Evolutionary conservation across 2,329 filamentous ascomycete genomes (phyloP).

Genomic region (Orbilia blumenaviensis): DNA sequence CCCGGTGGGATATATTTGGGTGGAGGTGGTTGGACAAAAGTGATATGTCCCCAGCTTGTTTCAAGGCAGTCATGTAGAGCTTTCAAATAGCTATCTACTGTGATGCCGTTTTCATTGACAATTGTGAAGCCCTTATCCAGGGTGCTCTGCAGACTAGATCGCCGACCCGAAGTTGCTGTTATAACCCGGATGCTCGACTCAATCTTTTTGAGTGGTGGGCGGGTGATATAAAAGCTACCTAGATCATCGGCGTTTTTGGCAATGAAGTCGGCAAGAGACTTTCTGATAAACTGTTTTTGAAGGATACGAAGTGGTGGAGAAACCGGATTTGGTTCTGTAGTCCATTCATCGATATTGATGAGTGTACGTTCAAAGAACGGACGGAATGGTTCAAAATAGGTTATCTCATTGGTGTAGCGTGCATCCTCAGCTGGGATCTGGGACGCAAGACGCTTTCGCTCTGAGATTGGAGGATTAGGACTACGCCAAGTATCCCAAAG

Average conservation of each 20-base stretch:
- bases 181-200: slow-evolving; percentile 45
- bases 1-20: slow-evolving; percentile 1
- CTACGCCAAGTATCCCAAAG: slow-evolving; percentile 51
- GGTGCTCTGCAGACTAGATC: slow-evolving; percentile 31
- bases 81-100: slow-evolving; percentile 30
- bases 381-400: slow-evolving; percentile 45
- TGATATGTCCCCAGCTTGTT: slow-evolving; percentile 39
- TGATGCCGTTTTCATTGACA: slow-evolving; percentile 27
- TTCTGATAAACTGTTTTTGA: slow-evolving; percentile 38
- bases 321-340: neutral
- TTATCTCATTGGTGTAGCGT: neutral
- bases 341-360: slow-evolving; percentile 50
- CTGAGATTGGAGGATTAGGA: slow-evolving; percentile 25
- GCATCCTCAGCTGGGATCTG: neutral
- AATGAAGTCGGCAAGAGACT: slow-evolving; percentile 29
- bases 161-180: slow-evolving; percentile 27
- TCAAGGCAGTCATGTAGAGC: slow-evolving; percentile 39
- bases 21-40: slow-evolving; percentile 7
- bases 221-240: slow-evolving; percentile 35
- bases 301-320: slow-evolving; percentile 19
- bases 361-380: slow-evolving; percentile 47
- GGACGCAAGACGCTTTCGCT: neutral
- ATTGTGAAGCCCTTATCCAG: slow-evolving; percentile 37
- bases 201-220: slow-evolving; percentile 45
- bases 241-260: slow-evolving; percentile 31